These are phyloP conservation scores for Lasiodiplodia sp. DNA, from an alignment of 2,329 filamentous ascomycete genomes.

Conservation along the genomic window DNA sequence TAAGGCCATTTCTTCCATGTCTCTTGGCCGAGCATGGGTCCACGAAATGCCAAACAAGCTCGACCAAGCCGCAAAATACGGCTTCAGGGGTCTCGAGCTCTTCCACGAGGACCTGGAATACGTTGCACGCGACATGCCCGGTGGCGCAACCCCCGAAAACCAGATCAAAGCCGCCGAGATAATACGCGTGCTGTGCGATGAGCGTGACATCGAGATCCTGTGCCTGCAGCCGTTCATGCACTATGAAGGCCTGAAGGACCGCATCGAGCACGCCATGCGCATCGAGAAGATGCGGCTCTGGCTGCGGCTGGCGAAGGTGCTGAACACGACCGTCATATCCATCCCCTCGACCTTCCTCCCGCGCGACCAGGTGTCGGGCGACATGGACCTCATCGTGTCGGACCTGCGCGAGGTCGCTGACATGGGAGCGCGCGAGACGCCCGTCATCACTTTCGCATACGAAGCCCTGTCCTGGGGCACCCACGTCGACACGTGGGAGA, in stretches of 20 bases:
- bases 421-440: conserved; percentile 64
- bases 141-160: conserved; percentile 51
- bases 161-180: conserved; percentile 65
- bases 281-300: conserved; percentile 72
- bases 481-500: conserved; percentile 73
- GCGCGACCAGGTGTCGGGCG: conserved; percentile 57
- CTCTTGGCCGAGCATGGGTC: conserved; percentile 74
- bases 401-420: conserved; percentile 73
- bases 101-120: conserved; percentile 79
- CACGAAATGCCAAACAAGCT: conserved; percentile 74
- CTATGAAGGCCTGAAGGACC: conserved; percentile 76
- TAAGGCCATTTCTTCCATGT: conserved; percentile 78
- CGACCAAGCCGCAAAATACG: conserved; percentile 69
- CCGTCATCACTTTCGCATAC: conserved; percentile 72
- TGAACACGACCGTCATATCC: conserved; percentile 75
- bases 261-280: conserved; percentile 62
- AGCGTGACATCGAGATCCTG: conserved; percentile 65
- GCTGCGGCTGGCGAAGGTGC: conserved; percentile 69
- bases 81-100: conserved; percentile 74
- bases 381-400: conserved; percentile 63
- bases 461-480: conserved; percentile 79
- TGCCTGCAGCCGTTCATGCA: conserved; percentile 79
- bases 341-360: conserved; percentile 76
- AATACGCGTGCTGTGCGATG: conserved; percentile 65
- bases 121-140: conserved; percentile 58